Base-by-base conservation (phyloP, 768 basidiomycete genomes). In the Russula vinacea region DNA sequence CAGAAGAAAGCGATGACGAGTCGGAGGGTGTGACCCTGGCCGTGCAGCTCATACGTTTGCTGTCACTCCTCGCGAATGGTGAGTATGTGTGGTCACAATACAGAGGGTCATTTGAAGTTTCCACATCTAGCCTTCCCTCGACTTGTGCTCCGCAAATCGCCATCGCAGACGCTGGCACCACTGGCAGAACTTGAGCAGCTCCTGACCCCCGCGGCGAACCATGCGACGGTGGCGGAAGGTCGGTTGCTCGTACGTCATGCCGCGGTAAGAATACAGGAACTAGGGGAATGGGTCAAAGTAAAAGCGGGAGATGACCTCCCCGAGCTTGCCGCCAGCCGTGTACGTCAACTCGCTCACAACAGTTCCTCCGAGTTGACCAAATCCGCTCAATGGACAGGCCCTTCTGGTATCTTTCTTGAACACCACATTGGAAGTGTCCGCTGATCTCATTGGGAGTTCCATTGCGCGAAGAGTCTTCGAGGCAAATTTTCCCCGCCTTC, bases 91-190 rank as follows among this genome's bases (percentile, higher is more conserved):
- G 14, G 26, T 14, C 14, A 14, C 50, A 16, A 29, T 32, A 29
- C 9, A 8, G 22, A 35, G 16, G 42, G 13, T 44, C 17, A 5
- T 13, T n/a, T 17, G 54, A 9, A 35, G 1, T 39, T 14, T 37
- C 24, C 35, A 8, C 11, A 16, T 58, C 13, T 47, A 75, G 73
- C 72, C 3, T 66, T 73, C 10, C 72, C 73, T 37, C 72, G 70
- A 9, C 61, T 72, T 22, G 58, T 37, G 14, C 37, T 56, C 35
- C 67, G 68, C n/a, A 62, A 63, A 37, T 54, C 47, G 0, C 59
- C 56, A 29, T 68, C 68, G 11, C 53, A 60, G 26, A 56, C 60
- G 10, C 59, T 65, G 5, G 50, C 60, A n/a, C 29, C 45, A 10
- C 19, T 68, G 9, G 42, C 51, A 35, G 68, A 67, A 52, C 58